Base-by-base conservation (phyloP, 257 asterid genomes). In the Salvia hispanica region DNA sequence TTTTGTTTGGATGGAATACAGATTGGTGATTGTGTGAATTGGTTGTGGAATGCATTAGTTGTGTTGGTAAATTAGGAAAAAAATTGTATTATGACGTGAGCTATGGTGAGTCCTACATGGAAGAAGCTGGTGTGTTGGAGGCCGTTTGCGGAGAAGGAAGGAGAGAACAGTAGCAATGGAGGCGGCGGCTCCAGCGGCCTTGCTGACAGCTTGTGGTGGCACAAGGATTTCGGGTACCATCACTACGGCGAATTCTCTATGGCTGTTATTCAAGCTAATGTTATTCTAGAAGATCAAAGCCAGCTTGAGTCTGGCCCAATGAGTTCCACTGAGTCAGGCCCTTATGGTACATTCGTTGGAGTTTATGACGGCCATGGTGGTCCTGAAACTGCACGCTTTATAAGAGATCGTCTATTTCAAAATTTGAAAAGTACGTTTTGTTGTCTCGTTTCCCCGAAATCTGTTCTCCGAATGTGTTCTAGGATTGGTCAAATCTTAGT, bases 281-380 rank as follows among this genome's bases (percentile, higher is more conserved):
- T 47, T 60, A 70, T 73, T 42, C 39, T 88, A 79, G 97, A 90
- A 70, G 97, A 88, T 86, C 83, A 86, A 59, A 73, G 97, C 77
- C 92, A 90, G 79, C 82, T 90, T 0, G 97, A 88, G 76, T 90
- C 95, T 0, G 97, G 95, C 34, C 74, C 88, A 3, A 36, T 90
- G 92, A 88, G 95, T 81, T 80, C 70, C n/a, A 25, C 51, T 9
- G 87, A 81, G 65, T 70, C 77, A 0, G 92, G 90, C 33, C 95
- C 87, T 67, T 74, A 76, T 59, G 97, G 97, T 48, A 86, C 97
- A 34, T 90, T 88, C 79, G 94, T 90, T 15, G 97, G 97, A 66
- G 71, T 90, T 70, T 90, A 90, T 71, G 95, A 90, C 63, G 97
- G 97, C 58, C 97, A 88, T 82, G 97, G 82, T 34, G 97, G 97